Base-by-base conservation (phyloP, 805 yeast species). In the Wickerhamomyces bovis region DNA sequence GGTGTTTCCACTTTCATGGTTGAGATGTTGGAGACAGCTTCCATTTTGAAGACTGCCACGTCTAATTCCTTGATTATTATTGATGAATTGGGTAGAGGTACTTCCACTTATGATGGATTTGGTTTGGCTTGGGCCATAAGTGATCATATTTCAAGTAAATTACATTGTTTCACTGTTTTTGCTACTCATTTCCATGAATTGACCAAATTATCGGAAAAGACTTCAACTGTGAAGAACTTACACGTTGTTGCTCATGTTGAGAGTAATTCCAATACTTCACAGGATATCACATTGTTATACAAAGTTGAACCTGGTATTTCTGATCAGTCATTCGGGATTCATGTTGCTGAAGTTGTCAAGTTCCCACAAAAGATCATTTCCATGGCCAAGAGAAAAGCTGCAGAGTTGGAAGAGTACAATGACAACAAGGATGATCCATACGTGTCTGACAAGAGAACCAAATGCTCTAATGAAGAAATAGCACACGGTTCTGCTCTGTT, bases 131-230 rank as follows among this genome's bases (percentile, higher is more conserved):
- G 97, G 95, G 85, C 97, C 0, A 94, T 94, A 46, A 85, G 92
- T 53, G 96, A 90, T 60, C 82, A 83, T 65, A 80, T 92, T 49
- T 83, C 94, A 3, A 72, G 72, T 18, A 72, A 83, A 43, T 76
- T 86, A 44, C 73, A 76, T 43, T 83, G 97, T 52, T 89, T 89
- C 65, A 81, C 95, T 0, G 61, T 94, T 47, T 94, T 94, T 73
- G 98, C 99, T 0, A 94, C 99, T 0, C 99, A 94, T 71, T 94
- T 94, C 74, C 98, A 94, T 65, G 99, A 94, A 64, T 73, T 94
- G 49, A 94, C 98, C 1, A 83, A 83, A 30, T 70, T 94, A 43
- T 73, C 95, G 0, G 82, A 81, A 18, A 74, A 75, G 53, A 68
- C 79, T 38, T 62, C 72, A 12, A 77, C 81, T 3, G 96, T 92